Evolutionary conservation across 2,329 filamentous ascomycete genomes (phyloP).

Genomic region (Nannizziopsis arthrosporioides): DNA sequence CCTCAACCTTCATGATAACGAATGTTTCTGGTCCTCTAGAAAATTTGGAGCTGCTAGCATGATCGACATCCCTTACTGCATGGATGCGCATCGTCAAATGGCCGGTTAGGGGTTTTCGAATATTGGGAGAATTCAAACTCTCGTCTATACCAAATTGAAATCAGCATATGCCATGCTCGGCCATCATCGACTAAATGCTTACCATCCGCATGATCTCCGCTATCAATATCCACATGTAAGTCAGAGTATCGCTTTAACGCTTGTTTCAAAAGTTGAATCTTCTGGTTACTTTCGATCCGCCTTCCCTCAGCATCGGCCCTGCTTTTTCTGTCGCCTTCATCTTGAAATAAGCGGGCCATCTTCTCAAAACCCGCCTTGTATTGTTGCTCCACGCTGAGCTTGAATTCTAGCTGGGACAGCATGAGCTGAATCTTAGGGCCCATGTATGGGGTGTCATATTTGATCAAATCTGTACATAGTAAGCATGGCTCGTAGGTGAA

Average conservation of each 20-base stretch:
- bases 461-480: conserved; percentile 69
- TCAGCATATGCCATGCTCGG: not conserved
- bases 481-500: conserved; percentile 7
- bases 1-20: conserved; percentile 92
- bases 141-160: conserved; percentile 55
- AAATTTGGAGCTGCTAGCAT: conserved; percentile 72
- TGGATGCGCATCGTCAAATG: conserved; percentile 77
- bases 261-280: conserved; percentile 90
- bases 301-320: conserved; percentile 81
- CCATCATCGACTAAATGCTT: conserved; percentile 26
- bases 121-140: conserved; percentile 86
- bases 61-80: conserved; percentile 87
- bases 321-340: conserved; percentile 95
- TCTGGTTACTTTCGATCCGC: conserved; percentile 90
- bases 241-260: conserved; percentile 95
- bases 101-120: conserved; percentile 90
- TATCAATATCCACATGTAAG: conserved; percentile 84
- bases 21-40: conserved; percentile 88
- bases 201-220: conserved; percentile 68
- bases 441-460: conserved; percentile 91
- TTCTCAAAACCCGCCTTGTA: conserved; percentile 99
- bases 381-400: conserved; percentile 95
- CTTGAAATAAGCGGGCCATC: conserved; percentile 94
- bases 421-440: conserved; percentile 97
- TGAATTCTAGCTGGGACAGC: conserved; percentile 97